These are phyloP conservation scores for Sechiopsis laciniata DNA, from an alignment of 306 rosid species.

Conservation along the genomic window DNA sequence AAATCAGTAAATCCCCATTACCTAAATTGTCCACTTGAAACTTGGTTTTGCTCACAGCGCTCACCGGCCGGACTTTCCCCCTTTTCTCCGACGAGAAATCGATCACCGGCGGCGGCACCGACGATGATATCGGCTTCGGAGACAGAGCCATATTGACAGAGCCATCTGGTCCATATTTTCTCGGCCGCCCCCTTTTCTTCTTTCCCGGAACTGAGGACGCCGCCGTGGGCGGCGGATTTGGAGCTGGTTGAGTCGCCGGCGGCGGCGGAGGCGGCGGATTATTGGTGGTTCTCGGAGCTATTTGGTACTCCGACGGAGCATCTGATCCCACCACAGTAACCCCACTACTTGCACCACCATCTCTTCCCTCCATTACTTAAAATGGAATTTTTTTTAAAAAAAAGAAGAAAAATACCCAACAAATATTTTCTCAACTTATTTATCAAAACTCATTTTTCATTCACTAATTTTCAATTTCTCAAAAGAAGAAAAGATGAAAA, in stretches of 20 bases:
- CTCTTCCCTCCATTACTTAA: slow-evolving; percentile 73
- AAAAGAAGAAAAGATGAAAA: slow-evolving; percentile 8
- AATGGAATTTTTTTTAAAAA: background rate
- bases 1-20: slow-evolving; percentile 27
- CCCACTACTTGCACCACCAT: slow-evolving; percentile 53
- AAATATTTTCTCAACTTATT: slow-evolving; percentile 33
- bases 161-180: slow-evolving; percentile 90
- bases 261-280: slow-evolving; percentile 29
- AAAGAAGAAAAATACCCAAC: slow-evolving; percentile 30
- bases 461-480: slow-evolving; percentile 30
- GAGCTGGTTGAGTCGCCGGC: slow-evolving; percentile 21
- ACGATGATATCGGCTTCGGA: slow-evolving; percentile 85
- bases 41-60: slow-evolving; percentile 69
- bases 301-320: slow-evolving; percentile 88
- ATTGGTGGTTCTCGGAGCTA: slow-evolving; percentile 73
- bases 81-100: slow-evolving; percentile 89
- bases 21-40: slow-evolving; percentile 77
- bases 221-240: slow-evolving; percentile 21
- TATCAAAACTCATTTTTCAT: slow-evolving; percentile 37
- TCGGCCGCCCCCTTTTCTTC: slow-evolving; percentile 94
- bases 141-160: slow-evolving; percentile 68
- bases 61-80: slow-evolving; percentile 63
- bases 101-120: slow-evolving; percentile 84
- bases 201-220: slow-evolving; percentile 41
- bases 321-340: slow-evolving; percentile 98